Evolutionary conservation across 805 yeast genomes (phyloP).

Genomic region (Yarrowia bubula): DNA sequence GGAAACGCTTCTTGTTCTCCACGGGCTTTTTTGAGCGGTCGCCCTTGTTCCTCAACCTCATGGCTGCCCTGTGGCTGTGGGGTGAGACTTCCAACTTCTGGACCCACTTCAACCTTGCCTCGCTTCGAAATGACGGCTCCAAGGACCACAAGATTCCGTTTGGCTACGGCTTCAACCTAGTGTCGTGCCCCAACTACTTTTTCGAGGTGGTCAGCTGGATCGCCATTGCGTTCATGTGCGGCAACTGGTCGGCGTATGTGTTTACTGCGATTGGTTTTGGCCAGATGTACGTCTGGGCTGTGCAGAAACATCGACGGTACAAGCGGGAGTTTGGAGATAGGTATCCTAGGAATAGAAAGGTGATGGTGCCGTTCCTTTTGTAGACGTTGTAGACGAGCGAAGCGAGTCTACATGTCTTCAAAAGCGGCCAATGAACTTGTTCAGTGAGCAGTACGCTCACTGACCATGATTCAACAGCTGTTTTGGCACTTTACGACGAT

Average conservation of each 20-base stretch:
- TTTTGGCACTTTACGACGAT: too few relatives aligned
- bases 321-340: slow-evolving; percentile 67
- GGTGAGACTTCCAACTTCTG: slow-evolving; percentile 72
- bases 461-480: too few relatives aligned
- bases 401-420: too few relatives aligned
- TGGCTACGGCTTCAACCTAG: slow-evolving; percentile 78
- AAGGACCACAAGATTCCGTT: slow-evolving; percentile 68
- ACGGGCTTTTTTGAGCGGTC: slow-evolving; percentile 26
- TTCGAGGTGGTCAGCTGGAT: slow-evolving; percentile 83
- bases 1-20: slow-evolving; percentile 34
- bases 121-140: slow-evolving; percentile 54
- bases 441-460: too few relatives aligned
- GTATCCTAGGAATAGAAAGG: slow-evolving; percentile 77
- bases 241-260: slow-evolving; percentile 72
- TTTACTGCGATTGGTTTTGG: slow-evolving; percentile 68
- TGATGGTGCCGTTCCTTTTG: slow-evolving; percentile 71
- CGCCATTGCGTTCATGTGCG: slow-evolving; percentile 62
- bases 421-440: too few relatives aligned
- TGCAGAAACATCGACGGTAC: slow-evolving; percentile 73
- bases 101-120: slow-evolving; percentile 63
- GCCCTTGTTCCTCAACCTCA: slow-evolving; percentile 23
- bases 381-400: slow-evolving; percentile 35
- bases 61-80: slow-evolving; percentile 39
- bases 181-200: slow-evolving; percentile 92
- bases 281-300: slow-evolving; percentile 93